Percentiles rank a stretch among this genome's conserved stretches.
Evolutionary conservation across 1,139 yeast genomes (phyloP).

Genomic region (Arxiozyma heterogenica): DNA sequence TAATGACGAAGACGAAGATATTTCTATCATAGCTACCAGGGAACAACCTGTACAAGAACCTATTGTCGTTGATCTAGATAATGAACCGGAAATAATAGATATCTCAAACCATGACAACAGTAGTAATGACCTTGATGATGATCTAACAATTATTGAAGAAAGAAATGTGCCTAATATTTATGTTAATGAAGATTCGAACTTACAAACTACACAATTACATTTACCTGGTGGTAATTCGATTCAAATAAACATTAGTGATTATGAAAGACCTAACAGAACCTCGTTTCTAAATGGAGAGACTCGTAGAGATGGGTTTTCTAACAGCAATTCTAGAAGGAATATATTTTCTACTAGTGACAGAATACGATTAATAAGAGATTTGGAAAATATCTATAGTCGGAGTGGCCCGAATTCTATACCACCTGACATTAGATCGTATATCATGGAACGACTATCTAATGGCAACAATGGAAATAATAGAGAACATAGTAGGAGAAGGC

Average conservation of each 20-base stretch:
- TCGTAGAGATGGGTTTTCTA: background rate
- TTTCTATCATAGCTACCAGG: constrained; percentile 19
- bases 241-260: constrained; percentile 16
- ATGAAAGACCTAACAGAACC: constrained; percentile 16
- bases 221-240: constrained; percentile 26
- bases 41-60: constrained; percentile 4
- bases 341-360: background rate
- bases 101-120: background rate
- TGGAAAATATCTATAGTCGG: background rate
- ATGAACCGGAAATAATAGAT: constrained; percentile 9
- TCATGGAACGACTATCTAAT: background rate
- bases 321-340: background rate
- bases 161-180: constrained; percentile 8
- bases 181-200: background rate
- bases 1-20: constrained; percentile 16
- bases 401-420: background rate
- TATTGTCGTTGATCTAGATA: constrained; percentile 19
- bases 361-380: background rate
- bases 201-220: constrained; percentile 17
- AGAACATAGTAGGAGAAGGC: background rate
- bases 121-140: constrained; percentile 17
- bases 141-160: constrained; percentile 23
- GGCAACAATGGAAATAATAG: background rate
- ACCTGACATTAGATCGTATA: background rate
- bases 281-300: background rate